Base-by-base conservation (phyloP, 106 monocot species). In the Dactylorhiza incarnata region DNA sequence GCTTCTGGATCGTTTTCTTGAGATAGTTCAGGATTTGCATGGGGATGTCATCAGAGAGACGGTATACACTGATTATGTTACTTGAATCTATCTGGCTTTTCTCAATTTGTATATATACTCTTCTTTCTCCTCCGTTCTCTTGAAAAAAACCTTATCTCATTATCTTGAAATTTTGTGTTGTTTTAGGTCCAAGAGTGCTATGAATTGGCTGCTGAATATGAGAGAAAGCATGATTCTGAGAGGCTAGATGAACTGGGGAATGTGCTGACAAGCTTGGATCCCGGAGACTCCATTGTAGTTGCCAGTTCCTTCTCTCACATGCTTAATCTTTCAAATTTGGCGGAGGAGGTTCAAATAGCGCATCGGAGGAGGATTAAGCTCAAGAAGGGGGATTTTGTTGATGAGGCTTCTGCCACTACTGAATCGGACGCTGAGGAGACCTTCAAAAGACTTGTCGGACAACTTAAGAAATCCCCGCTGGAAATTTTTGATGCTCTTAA, bases 291-390 rank as follows among this genome's bases (percentile, higher is more conserved):
- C 8, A 95, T 95, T 12, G 86, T 92, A 8, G 76, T 95, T 50
- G 80, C 92, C 9, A 90, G 86, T 26, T 90, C 95, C 7, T 95
- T 95, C 68, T 95, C 95, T 45, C 95, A 95, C 85, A 95, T 95
- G 95, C 95, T 95, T 73, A 95, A 89, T 77, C 65, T 95, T 79
- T 88, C 92, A 56, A 95, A 92, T 72, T 81, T 95, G 82, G 95
- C 95, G 6, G 95, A 95, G 83, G 95, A 92, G 80, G 95, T 95
- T n/a, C 95, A 95, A 71, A 92, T 95, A 75, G 95, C 90, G 7
- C 82, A 81, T 73, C 78, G 91, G 16, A 83, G 95, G 74, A 83
- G 90, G 73, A 87, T 82, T 86, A 92, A 92, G 85, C 80, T 83
- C 58, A 88, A 86, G 55, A 90, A 86, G 81, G 95, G 95, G 14